A percentile compares a stretch with the other conserved stretches of the same genome.
Evolutionary conservation across 768 basidiomycete genomes (phyloP).

Genomic region (Trametes meyenii): DNA sequence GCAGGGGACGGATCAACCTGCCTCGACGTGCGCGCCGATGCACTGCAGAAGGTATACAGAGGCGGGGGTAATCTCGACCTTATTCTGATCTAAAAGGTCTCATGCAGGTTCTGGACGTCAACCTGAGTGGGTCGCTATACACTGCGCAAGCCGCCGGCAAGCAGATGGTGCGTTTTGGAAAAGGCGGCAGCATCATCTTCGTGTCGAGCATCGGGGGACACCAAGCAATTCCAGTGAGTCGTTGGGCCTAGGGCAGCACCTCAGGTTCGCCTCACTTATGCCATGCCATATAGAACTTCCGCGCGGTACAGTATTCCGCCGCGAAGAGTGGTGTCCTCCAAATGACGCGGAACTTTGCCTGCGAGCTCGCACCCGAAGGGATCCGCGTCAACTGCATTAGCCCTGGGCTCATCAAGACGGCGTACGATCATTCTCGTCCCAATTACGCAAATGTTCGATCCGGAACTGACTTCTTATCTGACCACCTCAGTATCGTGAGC

Average conservation of each 20-base stretch:
- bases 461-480: not conserved
- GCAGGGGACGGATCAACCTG: constrained; percentile 51
- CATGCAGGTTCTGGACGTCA: constrained; percentile 60
- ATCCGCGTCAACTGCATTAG: constrained; percentile 79
- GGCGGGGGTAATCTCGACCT: not conserved
- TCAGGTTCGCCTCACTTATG: not conserved
- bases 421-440: constrained; percentile 35
- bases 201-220: constrained; percentile 46
- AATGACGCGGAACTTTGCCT: constrained; percentile 80
- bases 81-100: not conserved
- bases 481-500: constrained; percentile 47
- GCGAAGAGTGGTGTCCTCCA: constrained; percentile 78
- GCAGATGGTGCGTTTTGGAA: constrained; percentile 38
- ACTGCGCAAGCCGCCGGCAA: constrained; percentile 40
- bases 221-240: not conserved
- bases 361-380: constrained; percentile 62
- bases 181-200: constrained; percentile 42
- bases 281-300: not conserved
- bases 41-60: constrained; percentile 56
- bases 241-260: not conserved
- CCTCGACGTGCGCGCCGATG: constrained; percentile 59
- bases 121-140: constrained; percentile 46
- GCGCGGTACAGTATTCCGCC: constrained; percentile 60
- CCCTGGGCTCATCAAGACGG: constrained; percentile 74
- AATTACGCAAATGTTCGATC: not conserved